Evolutionary conservation across 2,329 filamentous ascomycete genomes (phyloP), one percentile per base, ranked within the genome.

Genomic region (Fusarium musae): DNA sequence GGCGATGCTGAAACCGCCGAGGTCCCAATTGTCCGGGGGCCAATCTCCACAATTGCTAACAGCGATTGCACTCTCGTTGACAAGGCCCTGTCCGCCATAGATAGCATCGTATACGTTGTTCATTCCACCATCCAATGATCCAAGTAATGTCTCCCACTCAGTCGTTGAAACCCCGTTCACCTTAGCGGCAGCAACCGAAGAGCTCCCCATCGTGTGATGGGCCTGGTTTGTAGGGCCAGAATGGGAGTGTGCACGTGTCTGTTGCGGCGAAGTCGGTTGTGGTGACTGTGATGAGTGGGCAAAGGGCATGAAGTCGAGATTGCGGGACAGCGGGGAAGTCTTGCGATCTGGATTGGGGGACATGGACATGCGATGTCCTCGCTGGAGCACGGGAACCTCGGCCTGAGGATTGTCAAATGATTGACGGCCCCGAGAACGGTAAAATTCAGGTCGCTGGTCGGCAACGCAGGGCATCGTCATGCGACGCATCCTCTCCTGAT

Each of bases 101-200:
- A 94, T 94, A 44, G 91, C 92, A 78, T 94, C 92, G 81, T 94
- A 96, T n/a, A 97, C 92, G 78, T 96, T 97, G 60, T 91, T 90
- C 73, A 92, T 88, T 2, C 93, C 93, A 40, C 91, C 91, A 76
- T 97, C 94, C 80, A 97, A 90, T 28, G 92, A 92, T 8, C 92
- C 91, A 4, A 97, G 87, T 1, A 97, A 86, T 4, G 92, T 90
- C 80, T 97, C 94, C 95, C 94, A 97, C 76, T 96, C 93, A 0
- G 90, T 86, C 13, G 91, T 84, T 2, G 90, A 90, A 17, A 92
- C 86, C 21, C 82, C 83, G 71, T 77, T 74, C 43, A 82, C 74
- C 75, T 86, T 85, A 42, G 57, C 73, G 6, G 54, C 70, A 13
- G 56, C 47, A 71, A 68, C 74, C 40, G 57, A 60, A 26, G 72